Evolutionary conservation across 495 filamentous ascomycete species (phyloP), one percentile per base, ranked within the genome.

Genomic region (Clohesyomyces aquaticus): DNA sequence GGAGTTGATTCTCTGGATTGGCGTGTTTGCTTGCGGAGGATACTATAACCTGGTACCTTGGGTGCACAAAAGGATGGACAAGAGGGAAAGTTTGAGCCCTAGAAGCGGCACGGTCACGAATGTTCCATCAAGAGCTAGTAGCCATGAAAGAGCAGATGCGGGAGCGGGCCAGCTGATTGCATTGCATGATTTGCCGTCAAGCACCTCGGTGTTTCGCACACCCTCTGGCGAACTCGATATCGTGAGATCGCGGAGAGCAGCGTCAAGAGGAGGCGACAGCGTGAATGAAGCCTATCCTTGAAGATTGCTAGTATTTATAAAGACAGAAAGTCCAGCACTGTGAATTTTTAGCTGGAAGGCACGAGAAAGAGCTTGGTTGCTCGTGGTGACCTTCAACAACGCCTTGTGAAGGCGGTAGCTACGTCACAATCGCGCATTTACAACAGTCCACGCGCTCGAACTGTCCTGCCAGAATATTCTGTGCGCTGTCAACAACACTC

Each of bases 1-100:
- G 0, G 85, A 87, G 69, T 73, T 88, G 26, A 73, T 75, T 0
- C 74, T 88, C 19, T 87, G 85, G 85, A 69, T 81, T n/a, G 85
- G 84, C 4, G 77, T 88, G 0, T 86, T 87, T 67, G 76, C 77
- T 3, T 85, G 81, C 58, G 85, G 85, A 0, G 81, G 77, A 2
- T 81, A 82, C 25, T 87, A 82, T 64, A 84, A 85, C 68, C 69
- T 87, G 4, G 29, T 75, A n/a, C 84, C 85, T 21, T 85, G 81
- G 81, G 29, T 83, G 1, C 58, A 57, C 38, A 59, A 57, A 27
- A 67, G 25, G 42, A 18, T 59, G 19, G 46, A 57, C 12, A 52
- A 50, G 48, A 55, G 41, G 23, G 47, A 21, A 47, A 23, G 14
- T n/a, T n/a, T n/a, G 45, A 41, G 19, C 9, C 4, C 19, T 18